Percentiles rank a stretch among this genome's conserved stretches.
Evolutionary conservation across 2,329 filamentous ascomycete species (phyloP).

Genomic region (Trichophyton equinum): DNA sequence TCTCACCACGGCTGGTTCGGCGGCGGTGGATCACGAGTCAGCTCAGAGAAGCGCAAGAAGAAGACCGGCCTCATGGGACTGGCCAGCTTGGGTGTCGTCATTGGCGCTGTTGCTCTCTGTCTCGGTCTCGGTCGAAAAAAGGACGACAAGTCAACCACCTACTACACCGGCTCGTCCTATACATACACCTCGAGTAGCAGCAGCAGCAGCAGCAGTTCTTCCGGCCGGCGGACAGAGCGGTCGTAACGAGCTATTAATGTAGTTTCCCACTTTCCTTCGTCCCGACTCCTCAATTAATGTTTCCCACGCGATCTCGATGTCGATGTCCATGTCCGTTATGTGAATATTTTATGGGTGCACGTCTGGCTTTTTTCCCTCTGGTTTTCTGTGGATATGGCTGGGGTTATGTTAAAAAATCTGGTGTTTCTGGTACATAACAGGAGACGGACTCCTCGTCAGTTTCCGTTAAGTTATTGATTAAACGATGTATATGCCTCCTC

Average conservation of each 20-base stretch:
- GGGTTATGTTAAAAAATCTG: background rate
- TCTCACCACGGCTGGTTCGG: constrained; percentile 18
- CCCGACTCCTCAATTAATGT: background rate
- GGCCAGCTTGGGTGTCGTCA: constrained; percentile 31
- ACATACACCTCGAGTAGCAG: constrained; percentile 15
- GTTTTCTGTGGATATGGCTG: background rate
- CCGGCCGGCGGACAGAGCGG: background rate
- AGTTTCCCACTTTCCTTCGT: background rate
- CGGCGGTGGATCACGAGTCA: constrained; percentile 17
- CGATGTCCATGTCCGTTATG: background rate
- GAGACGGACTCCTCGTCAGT: background rate
- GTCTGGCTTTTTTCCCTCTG: background rate
- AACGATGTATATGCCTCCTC: background rate
- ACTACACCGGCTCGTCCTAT: constrained; percentile 14
- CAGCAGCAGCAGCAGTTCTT: constrained; percentile 24
- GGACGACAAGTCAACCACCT: constrained; percentile 26
- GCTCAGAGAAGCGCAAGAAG: constrained; percentile 26
- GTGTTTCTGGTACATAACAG: background rate
- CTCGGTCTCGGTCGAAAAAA: constrained; percentile 34
- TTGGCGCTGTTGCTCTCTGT: constrained; percentile 34
- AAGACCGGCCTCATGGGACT: constrained; percentile 24
- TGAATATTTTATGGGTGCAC: background rate
- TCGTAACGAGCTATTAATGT: background rate
- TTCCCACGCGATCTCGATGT: background rate
- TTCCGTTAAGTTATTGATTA: background rate